Conservation (phyloP, 2,329 filamentous ascomycete genomes). For the Pezicula neosporulosa region DNA sequence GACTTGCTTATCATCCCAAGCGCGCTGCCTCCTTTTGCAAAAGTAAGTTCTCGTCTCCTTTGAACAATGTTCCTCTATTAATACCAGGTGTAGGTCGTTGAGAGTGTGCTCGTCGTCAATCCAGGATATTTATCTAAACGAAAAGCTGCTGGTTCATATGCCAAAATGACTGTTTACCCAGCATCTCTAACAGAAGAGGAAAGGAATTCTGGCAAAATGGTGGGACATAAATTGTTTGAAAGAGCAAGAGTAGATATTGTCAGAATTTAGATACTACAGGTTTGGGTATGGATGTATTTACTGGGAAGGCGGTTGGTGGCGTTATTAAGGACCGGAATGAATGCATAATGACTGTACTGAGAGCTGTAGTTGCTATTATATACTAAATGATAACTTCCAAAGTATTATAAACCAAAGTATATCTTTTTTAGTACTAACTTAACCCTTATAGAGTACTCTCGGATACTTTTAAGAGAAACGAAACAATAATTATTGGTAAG, state of each 20-base stretch:
- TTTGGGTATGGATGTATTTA: not conserved
- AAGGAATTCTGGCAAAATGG: constrained; percentile 48
- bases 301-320: constrained; percentile 1
- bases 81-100: constrained; percentile 64
- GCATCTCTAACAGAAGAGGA: constrained; percentile 57
- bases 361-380: too few species aligned
- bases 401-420: too few species aligned
- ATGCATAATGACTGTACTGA: constrained; percentile 6
- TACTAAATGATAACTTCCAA: too few species aligned
- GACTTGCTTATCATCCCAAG: constrained; percentile 85
- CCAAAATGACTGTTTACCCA: constrained; percentile 72
- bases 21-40: constrained; percentile 79
- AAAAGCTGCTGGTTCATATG: constrained; percentile 80
- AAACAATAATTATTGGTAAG: too few species aligned
- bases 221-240: constrained; percentile 76
- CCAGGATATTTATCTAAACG: constrained; percentile 85
- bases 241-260: constrained; percentile 84
- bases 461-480: too few species aligned
- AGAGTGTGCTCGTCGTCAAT: constrained; percentile 87
- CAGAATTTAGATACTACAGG: constrained; percentile 53
- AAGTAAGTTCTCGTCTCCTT: constrained; percentile 50
- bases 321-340: constrained; percentile 7
- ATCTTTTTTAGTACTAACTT: too few species aligned
- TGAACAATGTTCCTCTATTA: not conserved
- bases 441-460: too few species aligned